These are phyloP conservation scores for Tuber borchii DNA, from an alignment of 495 filamentous ascomycete species.

Conservation along the genomic window DNA sequence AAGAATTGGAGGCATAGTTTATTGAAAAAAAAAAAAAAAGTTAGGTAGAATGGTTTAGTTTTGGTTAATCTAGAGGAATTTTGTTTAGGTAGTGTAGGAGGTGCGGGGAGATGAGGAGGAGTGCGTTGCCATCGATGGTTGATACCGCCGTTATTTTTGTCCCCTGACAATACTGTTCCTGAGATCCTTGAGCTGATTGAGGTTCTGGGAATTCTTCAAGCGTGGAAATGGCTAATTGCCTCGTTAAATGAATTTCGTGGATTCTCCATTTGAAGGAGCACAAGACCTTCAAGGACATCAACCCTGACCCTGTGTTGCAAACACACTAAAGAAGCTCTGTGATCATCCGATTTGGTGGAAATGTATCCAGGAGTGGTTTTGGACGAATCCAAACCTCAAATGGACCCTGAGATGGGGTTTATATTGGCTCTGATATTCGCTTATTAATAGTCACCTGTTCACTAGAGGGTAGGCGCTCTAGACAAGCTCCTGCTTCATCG, in stretches of 20 bases:
- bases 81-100: too few relatives aligned
- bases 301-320: slow-evolving; percentile 55
- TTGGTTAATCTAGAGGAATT: too few relatives aligned
- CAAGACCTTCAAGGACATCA: slow-evolving; percentile 58
- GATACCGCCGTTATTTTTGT: too few relatives aligned
- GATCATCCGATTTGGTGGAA: slow-evolving; percentile 58
- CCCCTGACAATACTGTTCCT: slow-evolving; percentile 56
- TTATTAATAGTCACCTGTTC: background rate
- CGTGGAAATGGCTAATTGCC: slow-evolving; percentile 55
- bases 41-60: too few relatives aligned
- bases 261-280: slow-evolving; percentile 55
- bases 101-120: too few relatives aligned
- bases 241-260: slow-evolving; percentile 58
- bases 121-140: too few relatives aligned
- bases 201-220: slow-evolving; percentile 57
- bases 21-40: too few relatives aligned
- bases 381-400: slow-evolving; percentile 47
- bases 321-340: slow-evolving; percentile 52
- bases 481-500: slow-evolving; percentile 46
- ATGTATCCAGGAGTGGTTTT: slow-evolving; percentile 57
- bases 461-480: slow-evolving; percentile 10
- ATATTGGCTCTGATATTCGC: slow-evolving; percentile 5
- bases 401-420: slow-evolving; percentile 42
- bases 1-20: too few relatives aligned
- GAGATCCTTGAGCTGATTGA: slow-evolving; percentile 53